phyloP scores from a whole-genome alignment of 768 basidiomycete species.

The Suillus paluster region DNA sequence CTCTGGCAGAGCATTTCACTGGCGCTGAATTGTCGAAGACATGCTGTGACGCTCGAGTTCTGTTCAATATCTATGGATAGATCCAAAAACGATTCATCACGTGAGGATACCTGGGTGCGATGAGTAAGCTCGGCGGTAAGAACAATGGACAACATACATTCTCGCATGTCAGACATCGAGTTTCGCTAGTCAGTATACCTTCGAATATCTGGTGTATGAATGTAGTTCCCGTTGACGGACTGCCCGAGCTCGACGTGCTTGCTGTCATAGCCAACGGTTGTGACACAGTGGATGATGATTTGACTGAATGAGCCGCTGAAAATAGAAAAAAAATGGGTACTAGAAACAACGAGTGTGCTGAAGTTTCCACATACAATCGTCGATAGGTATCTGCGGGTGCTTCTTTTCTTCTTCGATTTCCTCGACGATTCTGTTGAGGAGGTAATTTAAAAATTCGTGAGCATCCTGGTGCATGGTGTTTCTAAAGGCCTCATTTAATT shows the following conservation, averaged over 20 bases:
- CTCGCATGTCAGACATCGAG: constrained; percentile 96
- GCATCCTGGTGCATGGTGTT: constrained; percentile 97
- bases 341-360: not conserved
- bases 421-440: constrained; percentile 92
- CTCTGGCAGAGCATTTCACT: constrained; percentile 98
- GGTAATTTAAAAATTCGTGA: constrained; percentile 95
- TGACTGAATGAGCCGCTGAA: constrained; percentile 64
- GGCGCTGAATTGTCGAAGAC: constrained; percentile 94
- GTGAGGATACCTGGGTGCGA: constrained; percentile 73
- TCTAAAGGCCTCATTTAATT: constrained; percentile 90
- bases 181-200: constrained; percentile 94
- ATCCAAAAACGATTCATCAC: constrained; percentile 96
- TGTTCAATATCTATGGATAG: constrained; percentile 99
- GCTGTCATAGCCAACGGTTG: constrained; percentile 45
- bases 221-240: constrained; percentile 59
- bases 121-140: constrained; percentile 17
- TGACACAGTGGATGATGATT: constrained; percentile 54
- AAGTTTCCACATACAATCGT: constrained; percentile 62
- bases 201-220: constrained; percentile 94
- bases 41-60: constrained; percentile 95
- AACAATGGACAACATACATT: constrained; percentile 61
- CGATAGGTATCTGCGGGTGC: constrained; percentile 48
- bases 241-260: constrained; percentile 51
- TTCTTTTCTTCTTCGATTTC: constrained; percentile 81
- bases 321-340: not conserved